Conservation (phyloP, 805 yeast genomes). For the Candida parachauliodes region DNA sequence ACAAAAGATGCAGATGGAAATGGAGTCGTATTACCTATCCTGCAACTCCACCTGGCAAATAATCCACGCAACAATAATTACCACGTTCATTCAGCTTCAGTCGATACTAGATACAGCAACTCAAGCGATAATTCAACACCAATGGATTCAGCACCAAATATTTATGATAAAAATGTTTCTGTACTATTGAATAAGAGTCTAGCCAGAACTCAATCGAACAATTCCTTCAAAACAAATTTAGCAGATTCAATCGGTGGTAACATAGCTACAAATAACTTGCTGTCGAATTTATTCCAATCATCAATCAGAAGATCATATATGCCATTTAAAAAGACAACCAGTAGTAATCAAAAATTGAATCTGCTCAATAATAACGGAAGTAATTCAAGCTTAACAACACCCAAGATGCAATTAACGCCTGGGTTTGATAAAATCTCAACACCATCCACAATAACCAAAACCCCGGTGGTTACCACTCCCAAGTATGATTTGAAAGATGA, state of each 20-base stretch:
- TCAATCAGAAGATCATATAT: constrained; percentile 32
- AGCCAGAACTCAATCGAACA: constrained; percentile 69
- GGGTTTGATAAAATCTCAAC: constrained; percentile 16
- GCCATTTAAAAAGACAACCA: constrained; percentile 33
- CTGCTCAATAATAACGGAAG: neutral
- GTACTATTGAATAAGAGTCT: constrained; percentile 69
- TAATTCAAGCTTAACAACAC: constrained; percentile 14
- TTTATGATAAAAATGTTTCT: constrained; percentile 76
- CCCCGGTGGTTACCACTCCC: constrained; percentile 11
- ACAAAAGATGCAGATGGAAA: constrained; percentile 45
- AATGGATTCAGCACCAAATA: constrained; percentile 71
- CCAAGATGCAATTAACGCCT: constrained; percentile 19
- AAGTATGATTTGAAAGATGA: constrained; percentile 9
- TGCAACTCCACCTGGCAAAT: too few species aligned
- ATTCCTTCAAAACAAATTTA: constrained; percentile 72
- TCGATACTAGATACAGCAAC: constrained; percentile 53
- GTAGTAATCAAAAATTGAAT: too few species aligned
- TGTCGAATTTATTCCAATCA: constrained; percentile 6
- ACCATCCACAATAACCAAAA: constrained; percentile 12
- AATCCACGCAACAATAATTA: constrained; percentile 12
- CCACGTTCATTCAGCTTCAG: constrained; percentile 50
- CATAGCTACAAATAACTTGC: constrained; percentile 6
- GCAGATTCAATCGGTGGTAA: constrained; percentile 55
- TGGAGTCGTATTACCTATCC: constrained; percentile 2
- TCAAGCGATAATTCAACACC: constrained; percentile 43